Conservation (phyloP, 2,329 filamentous ascomycete genomes). For the Xylariaceae sp. region DNA sequence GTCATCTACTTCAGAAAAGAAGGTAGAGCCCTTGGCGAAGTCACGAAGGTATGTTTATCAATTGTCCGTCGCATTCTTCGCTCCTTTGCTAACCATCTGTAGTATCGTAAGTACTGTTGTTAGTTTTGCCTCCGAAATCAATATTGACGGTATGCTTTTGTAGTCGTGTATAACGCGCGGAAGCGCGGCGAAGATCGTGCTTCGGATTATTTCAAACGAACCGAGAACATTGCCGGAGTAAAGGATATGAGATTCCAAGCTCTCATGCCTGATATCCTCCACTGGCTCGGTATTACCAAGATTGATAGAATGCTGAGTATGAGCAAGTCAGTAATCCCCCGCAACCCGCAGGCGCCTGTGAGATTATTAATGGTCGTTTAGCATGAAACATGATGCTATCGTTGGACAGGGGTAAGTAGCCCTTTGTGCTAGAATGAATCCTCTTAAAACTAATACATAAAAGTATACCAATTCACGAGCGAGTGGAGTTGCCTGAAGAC, state of each 20-base stretch:
- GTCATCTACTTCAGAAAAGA: slow-evolving; percentile 99
- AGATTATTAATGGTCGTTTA: slow-evolving; percentile 35
- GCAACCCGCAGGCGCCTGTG: slow-evolving; percentile 12
- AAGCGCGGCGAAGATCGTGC: slow-evolving; percentile 77
- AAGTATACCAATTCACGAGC: slow-evolving; percentile 82
- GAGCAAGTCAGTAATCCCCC: slow-evolving; percentile 68
- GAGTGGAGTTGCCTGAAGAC: slow-evolving; percentile 87
- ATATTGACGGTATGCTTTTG: slow-evolving; percentile 20
- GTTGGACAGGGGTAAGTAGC: slow-evolving; percentile 67
- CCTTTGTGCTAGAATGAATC: slow-evolving; percentile 11
- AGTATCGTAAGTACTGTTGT: slow-evolving; percentile 44
- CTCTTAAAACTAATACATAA: slow-evolving; percentile 22
- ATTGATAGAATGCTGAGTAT: slow-evolving; percentile 98
- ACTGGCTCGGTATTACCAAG: slow-evolving; percentile 98
- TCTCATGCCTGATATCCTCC: slow-evolving; percentile 94
- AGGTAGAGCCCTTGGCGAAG: slow-evolving; percentile 88
- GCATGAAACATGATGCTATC: slow-evolving; percentile 89
- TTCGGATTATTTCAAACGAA: slow-evolving; percentile 92
- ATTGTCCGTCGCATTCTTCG: slow-evolving; percentile 10
- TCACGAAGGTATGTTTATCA: slow-evolving; percentile 71
- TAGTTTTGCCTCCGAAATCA: slow-evolving; percentile 18
- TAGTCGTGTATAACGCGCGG: slow-evolving; percentile 70
- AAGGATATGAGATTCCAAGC: slow-evolving; percentile 98
- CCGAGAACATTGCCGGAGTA: slow-evolving; percentile 97
- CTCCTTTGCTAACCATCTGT: slow-evolving; percentile 29